These are phyloP conservation scores for Trematosphaeria pertusa DNA, from an alignment of 2,329 filamentous ascomycete genomes.

Conservation along the genomic window DNA sequence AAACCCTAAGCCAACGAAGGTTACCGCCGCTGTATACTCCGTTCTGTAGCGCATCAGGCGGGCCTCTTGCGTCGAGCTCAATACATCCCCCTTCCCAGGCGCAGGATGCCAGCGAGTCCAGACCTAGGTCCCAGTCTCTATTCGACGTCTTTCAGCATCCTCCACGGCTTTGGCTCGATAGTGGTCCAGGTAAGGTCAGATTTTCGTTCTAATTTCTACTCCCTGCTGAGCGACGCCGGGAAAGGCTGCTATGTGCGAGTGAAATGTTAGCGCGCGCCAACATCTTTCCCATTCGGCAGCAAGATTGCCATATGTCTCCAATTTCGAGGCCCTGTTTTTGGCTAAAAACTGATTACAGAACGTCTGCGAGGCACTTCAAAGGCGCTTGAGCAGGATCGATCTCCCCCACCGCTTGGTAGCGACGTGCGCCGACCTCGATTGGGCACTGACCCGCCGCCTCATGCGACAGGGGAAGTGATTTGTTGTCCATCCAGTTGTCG, in stretches of 20 bases:
- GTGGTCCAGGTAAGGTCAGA: conserved; percentile 25
- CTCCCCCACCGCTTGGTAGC: conserved; percentile 24
- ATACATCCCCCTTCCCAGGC: conserved; percentile 12
- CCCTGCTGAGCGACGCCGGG: too few relatives aligned
- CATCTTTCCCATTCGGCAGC: conserved; percentile 12
- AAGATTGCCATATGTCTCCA: conserved; percentile 10
- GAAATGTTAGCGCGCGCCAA: conserved; percentile 16
- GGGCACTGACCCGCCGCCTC: conserved; percentile 26
- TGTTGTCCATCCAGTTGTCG: conserved; percentile 34
- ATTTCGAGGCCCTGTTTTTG: conserved; percentile 16
- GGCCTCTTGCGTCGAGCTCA: conserved; percentile 12
- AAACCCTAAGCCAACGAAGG: conserved; percentile 24
- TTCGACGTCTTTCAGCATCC: conserved; percentile 26
- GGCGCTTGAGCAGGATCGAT: conserved; percentile 23
- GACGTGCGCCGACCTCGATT: conserved; percentile 21
- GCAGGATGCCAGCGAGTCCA: conserved; percentile 13
- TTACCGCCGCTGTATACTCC: conserved; percentile 33
- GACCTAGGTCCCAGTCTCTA: conserved; percentile 30
- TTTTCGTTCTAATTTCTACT: conserved; percentile 7
- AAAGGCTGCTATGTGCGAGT: too few relatives aligned
- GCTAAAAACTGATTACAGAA: conserved; percentile 32
- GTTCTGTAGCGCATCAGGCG: conserved; percentile 23
- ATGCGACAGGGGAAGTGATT: conserved; percentile 24
- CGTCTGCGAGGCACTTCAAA: conserved; percentile 17
- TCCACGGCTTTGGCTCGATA: conserved; percentile 14